Evolutionary conservation across 2,329 filamentous ascomycete genomes (phyloP).

Genomic region (Aspergillus sp.): DNA sequence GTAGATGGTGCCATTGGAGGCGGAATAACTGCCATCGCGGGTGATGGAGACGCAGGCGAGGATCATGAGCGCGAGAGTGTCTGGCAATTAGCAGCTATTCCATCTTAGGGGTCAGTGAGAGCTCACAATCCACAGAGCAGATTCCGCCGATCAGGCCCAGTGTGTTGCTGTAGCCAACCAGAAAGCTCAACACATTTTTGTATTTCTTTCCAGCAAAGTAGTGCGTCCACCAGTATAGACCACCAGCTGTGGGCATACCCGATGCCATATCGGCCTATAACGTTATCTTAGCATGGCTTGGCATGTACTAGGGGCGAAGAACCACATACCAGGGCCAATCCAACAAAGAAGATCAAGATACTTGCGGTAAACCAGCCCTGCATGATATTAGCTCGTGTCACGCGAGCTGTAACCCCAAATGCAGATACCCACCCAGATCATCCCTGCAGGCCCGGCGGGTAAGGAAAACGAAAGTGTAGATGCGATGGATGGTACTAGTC

Average conservation of each 20-base stretch:
- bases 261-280: slow-evolving; percentile 52
- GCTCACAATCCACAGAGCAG: slow-evolving; percentile 61
- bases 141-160: slow-evolving; percentile 63
- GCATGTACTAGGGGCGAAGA: not conserved
- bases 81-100: slow-evolving; percentile 14
- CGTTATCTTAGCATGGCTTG: not conserved
- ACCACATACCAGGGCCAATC: slow-evolving; percentile 58
- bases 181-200: slow-evolving; percentile 60
- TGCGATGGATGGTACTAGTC: slow-evolving; percentile 62
- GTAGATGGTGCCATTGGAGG: slow-evolving; percentile 60
- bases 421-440: slow-evolving; percentile 56
- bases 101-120: not conserved
- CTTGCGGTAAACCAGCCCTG: slow-evolving; percentile 61
- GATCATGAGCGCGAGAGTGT: slow-evolving; percentile 35
- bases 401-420: not conserved
- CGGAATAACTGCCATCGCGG: slow-evolving; percentile 58
- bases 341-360: slow-evolving; percentile 60
- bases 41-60: slow-evolving; percentile 61
- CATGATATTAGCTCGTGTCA: not conserved
- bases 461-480: slow-evolving; percentile 61
- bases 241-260: slow-evolving; percentile 61
- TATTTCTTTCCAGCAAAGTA: slow-evolving; percentile 59
- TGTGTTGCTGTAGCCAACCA: slow-evolving; percentile 64
- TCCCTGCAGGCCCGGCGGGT: slow-evolving; percentile 61
- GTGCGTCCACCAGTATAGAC: slow-evolving; percentile 63